Base-by-base conservation (phyloP, 768 basidiomycete genomes). In the Cystobasidiopsis lactophilus region DNA sequence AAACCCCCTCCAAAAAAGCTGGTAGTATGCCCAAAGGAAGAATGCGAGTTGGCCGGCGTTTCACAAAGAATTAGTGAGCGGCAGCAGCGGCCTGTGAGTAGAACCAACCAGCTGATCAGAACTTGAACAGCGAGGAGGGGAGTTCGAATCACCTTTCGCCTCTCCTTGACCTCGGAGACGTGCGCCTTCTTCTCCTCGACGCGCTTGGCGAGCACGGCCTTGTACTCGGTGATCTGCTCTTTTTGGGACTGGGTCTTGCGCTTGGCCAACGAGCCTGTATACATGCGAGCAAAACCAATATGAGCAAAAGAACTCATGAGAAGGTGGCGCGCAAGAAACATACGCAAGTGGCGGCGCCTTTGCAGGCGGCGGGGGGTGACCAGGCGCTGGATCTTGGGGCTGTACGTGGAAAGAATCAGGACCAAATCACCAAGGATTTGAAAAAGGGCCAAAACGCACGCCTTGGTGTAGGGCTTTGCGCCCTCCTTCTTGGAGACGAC, bases 391-490 rank as follows among this genome's bases (percentile, higher is more conserved):
- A 95, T 93, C 74, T 91, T 91, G 64, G 89, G 86, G 62, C 85
- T 85, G 52, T 19, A 37, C 18, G 39, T 3, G 14, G 14, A n/a
- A 23, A 31, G 5, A 30, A 37, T 2, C 19, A 47, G 5, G 44
- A 35, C 21, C 60, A n/a, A 59, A 45, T 1, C n/a, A 30, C 18
- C 19, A 29, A 29, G 54, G 26, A 30, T 3, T 14, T 26, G 3
- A 5, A 79, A 47, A 14, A 27, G 14, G 43, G n/a, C 13, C 24
- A 2, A 30, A 2, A 60, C 63, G 51, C 65, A 86, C 82, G 89
- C 85, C 74, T 98, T 98, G 72, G 80, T 85, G 71, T 88, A 91
- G 41, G 88, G 81, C 74, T 93, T 93, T 48, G 80, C 83, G 58
- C 74, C 70, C 63, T 68, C 66, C 75, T 91, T 93, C 80, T 89